Evolutionary conservation across 192 early-diverging fungal species (phyloP).

Genomic region (Rhizoclosmatium globosum): DNA sequence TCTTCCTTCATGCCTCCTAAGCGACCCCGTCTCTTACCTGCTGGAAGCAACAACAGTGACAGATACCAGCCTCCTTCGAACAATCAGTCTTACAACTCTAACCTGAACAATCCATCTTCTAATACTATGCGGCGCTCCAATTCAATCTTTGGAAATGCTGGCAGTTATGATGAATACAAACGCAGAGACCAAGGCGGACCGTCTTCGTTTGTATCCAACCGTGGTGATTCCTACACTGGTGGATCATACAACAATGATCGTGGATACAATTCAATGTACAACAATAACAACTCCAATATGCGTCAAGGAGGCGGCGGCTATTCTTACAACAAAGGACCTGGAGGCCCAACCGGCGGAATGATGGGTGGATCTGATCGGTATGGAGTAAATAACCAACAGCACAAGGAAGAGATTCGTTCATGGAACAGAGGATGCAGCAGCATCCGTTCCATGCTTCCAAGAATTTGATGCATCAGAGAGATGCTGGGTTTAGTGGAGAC

Average conservation of each 20-base stretch:
- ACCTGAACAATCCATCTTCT: not conserved
- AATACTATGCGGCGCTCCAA: not conserved
- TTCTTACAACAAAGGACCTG: not conserved
- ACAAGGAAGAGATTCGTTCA: too few relatives aligned
- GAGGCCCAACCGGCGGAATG: not conserved
- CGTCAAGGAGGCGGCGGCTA: not conserved
- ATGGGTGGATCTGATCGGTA: too few relatives aligned
- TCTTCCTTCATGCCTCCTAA: not conserved
- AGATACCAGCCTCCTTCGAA: not conserved
- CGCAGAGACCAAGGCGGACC: not conserved
- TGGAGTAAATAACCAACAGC: too few relatives aligned
- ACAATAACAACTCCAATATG: not conserved
- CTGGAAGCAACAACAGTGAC: not conserved
- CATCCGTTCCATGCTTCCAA: too few relatives aligned
- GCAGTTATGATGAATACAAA: conserved; percentile 1
- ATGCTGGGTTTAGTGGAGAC: not conserved
- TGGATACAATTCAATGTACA: not conserved
- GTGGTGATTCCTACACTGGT: too few relatives aligned
- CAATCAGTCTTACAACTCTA: not conserved
- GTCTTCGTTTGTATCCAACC: too few relatives aligned
- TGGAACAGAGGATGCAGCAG: too few relatives aligned
- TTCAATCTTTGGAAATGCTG: not conserved
- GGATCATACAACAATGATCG: not conserved
- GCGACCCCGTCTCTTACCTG: not conserved
- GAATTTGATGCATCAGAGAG: not conserved